Conservation (phyloP, 2,329 filamentous ascomycete genomes). For the Colletotrichum sp. region DNA sequence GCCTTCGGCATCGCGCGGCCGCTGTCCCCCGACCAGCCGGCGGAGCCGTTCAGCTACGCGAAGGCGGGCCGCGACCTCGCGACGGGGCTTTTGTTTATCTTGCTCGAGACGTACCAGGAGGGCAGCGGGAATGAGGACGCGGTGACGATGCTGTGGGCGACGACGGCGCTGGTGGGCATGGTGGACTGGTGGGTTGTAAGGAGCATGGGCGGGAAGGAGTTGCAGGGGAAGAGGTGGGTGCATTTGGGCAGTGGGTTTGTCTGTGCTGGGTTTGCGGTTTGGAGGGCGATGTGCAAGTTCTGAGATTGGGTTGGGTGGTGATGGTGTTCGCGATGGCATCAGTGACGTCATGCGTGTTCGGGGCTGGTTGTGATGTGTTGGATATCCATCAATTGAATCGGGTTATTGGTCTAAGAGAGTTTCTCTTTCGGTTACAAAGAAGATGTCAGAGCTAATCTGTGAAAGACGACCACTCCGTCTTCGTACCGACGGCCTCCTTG, state of each 20-base stretch:
- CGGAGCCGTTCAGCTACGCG: constrained; percentile 5
- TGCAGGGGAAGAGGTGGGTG: not conserved
- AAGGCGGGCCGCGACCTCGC: constrained; percentile 3
- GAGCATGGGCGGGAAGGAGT: not conserved
- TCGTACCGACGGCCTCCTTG: not conserved
- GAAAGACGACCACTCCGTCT: not conserved
- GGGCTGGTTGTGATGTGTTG: rapidly evolving
- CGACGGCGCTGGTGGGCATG: not conserved
- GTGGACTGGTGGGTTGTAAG: constrained; percentile 9
- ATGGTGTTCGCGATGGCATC: not conserved
- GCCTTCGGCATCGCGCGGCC: constrained; percentile 1
- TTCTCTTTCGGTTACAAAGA: rapidly evolving
- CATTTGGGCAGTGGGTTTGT: not conserved
- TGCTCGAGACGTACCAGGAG: constrained; percentile 16
- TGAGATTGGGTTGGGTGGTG: not conserved
- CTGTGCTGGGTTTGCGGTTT: not conserved
- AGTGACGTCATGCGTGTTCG: not conserved
- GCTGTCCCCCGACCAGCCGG: not conserved
- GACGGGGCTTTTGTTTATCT: not conserved
- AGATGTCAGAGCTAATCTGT: not conserved
- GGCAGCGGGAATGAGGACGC: constrained; percentile 20
- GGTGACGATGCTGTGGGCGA: constrained; percentile 8
- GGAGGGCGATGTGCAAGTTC: not conserved
- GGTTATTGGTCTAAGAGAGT: rapidly evolving
- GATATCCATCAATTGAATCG: not conserved